Evolutionary conservation across 345 rosid species (phyloP).

Genomic region (Brassica napus): DNA sequence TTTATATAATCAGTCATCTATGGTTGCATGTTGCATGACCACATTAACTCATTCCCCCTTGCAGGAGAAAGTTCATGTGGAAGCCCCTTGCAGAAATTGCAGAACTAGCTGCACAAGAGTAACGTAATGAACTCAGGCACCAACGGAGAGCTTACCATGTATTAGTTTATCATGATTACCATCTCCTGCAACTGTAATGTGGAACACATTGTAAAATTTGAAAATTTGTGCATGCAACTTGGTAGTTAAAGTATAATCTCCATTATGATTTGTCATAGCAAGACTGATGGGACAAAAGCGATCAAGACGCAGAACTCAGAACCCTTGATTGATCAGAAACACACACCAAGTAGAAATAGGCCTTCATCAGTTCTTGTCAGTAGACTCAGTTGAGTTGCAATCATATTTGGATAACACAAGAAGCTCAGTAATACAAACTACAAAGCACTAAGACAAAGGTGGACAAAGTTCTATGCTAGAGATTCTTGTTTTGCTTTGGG

Average conservation of each 20-base stretch:
- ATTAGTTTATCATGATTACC: conserved; percentile 19
- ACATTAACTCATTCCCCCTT: background rate
- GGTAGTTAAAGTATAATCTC: background rate
- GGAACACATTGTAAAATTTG: background rate
- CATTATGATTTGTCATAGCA: background rate
- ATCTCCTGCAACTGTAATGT: conserved; percentile 19
- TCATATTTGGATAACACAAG: background rate
- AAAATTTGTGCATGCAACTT: background rate
- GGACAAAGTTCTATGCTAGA: background rate
- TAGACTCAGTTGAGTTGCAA: background rate
- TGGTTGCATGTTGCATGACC: conserved; percentile 1
- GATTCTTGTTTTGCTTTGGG: background rate
- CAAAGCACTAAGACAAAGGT: background rate
- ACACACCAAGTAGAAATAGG: background rate
- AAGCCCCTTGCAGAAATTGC: conserved; percentile 76
- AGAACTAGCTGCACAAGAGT: conserved; percentile 46
- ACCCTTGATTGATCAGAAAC: background rate
- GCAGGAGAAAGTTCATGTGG: conserved; percentile 90
- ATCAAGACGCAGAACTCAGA: background rate
- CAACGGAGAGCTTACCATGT: conserved; percentile 5
- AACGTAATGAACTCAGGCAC: background rate
- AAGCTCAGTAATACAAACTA: background rate
- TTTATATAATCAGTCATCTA: background rate
- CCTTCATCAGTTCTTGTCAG: background rate
- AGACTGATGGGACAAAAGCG: background rate